A percentile compares a stretch with the other conserved stretches of the same genome.
Conservation (phyloP, 1,284 basidiomycete species). For the Cyathus pygmaeus region DNA sequence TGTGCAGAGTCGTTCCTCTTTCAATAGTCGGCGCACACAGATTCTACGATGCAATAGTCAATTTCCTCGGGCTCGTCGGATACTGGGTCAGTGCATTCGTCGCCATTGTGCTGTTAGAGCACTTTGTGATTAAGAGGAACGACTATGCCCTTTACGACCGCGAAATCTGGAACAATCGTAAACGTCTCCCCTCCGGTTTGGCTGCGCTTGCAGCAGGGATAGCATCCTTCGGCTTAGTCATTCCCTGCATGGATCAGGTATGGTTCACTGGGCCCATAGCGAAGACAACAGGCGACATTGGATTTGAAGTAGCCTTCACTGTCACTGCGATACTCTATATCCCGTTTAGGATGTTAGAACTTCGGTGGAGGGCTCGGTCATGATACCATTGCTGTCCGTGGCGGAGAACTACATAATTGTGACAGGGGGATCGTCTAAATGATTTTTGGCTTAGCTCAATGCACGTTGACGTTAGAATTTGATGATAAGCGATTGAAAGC, state of each 20-base stretch:
- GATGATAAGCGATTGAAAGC: no score
- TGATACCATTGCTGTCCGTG: no score
- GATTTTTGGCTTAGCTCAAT: no score
- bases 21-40: conserved; percentile 74
- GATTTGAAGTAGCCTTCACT: conserved; percentile 77
- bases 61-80: conserved; percentile 80
- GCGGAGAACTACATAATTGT: no score
- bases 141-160: conserved; percentile 62
- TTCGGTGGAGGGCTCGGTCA: conserved; percentile 32
- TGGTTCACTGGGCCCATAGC: conserved; percentile 82
- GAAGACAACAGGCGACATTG: conserved; percentile 74
- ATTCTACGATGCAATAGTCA: conserved; percentile 71
- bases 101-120: conserved; percentile 70
- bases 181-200: conserved; percentile 67
- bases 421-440: no score
- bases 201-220: conserved; percentile 68
- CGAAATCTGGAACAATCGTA: conserved; percentile 63
- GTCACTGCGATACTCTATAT: conserved; percentile 65
- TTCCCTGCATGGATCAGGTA: conserved; percentile 76
- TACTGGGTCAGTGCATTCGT: conserved; percentile 75
- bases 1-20: conserved; percentile 59
- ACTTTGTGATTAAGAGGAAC: conserved; percentile 67
- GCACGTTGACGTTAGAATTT: no score
- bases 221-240: conserved; percentile 64
- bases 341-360: conserved; percentile 62